Conservation (phyloP, 2,329 filamentous ascomycete genomes). For the Colletotrichum trifolii region DNA sequence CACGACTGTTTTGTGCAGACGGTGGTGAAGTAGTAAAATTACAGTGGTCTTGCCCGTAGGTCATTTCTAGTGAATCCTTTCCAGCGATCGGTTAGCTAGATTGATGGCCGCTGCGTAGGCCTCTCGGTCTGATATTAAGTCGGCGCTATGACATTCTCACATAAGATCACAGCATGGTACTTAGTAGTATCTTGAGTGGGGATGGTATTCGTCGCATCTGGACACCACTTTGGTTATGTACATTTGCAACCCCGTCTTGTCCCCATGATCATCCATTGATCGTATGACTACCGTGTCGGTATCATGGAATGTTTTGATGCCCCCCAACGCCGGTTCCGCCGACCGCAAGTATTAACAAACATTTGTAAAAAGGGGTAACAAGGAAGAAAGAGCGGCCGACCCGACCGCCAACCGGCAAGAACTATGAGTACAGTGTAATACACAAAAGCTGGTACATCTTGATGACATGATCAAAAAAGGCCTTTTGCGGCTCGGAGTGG, state of each 20-base stretch:
- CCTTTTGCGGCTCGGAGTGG: background rate
- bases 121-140: no score
- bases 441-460: slow-evolving; percentile 52
- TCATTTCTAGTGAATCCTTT: no score
- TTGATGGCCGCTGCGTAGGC: no score
- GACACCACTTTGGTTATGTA: slow-evolving; percentile 53
- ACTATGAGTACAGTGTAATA: slow-evolving; percentile 64
- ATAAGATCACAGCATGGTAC: background rate
- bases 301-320: slow-evolving; percentile 60
- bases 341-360: slow-evolving; percentile 58
- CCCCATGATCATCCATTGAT: slow-evolving; percentile 54
- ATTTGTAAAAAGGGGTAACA: slow-evolving; percentile 53
- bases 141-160: no score
- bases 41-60: no score
- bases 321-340: slow-evolving; percentile 61
- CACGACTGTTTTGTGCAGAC: no score
- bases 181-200: slow-evolving; percentile 58
- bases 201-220: slow-evolving; percentile 66
- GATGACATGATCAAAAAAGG: slow-evolving; percentile 44
- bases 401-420: slow-evolving; percentile 44
- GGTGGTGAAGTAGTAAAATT: no score
- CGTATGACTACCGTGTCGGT: slow-evolving; percentile 56
- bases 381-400: slow-evolving; percentile 43
- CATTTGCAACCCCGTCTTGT: slow-evolving; percentile 55
- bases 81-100: no score